These are phyloP conservation scores for Fusarium sororula DNA, from an alignment of 2,329 filamentous ascomycete genomes.

Conservation along the genomic window DNA sequence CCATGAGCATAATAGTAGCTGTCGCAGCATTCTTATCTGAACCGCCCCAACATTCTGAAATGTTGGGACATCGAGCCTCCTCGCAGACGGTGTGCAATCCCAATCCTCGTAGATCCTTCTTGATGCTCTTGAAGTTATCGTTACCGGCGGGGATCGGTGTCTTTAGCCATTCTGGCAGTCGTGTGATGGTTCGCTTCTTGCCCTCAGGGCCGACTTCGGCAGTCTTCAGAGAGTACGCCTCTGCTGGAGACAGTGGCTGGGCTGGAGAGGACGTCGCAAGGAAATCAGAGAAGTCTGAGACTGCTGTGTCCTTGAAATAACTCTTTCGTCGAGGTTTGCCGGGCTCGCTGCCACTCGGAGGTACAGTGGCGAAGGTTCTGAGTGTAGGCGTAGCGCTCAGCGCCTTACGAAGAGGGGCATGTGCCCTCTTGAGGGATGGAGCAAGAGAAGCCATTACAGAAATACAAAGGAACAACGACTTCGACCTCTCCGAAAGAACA, in stretches of 20 bases:
- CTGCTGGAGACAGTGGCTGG: conserved; percentile 57
- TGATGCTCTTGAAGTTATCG: conserved; percentile 91
- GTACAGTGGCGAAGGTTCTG: conserved; percentile 59
- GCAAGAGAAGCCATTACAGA: conserved; percentile 52
- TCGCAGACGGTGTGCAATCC: conserved; percentile 96
- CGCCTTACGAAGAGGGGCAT: conserved; percentile 54
- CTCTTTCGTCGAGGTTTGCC: conserved; percentile 50
- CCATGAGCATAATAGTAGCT: conserved; percentile 99
- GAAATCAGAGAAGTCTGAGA: conserved; percentile 69
- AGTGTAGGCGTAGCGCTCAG: conserved; percentile 46
- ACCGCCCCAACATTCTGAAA: conserved; percentile 97
- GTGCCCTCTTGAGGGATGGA: conserved; percentile 54
- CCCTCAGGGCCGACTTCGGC: conserved; percentile 71
- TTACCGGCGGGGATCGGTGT: conserved; percentile 88
- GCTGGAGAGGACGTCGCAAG: conserved; percentile 54
- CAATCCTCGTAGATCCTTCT: conserved; percentile 88
- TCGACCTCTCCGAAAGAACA: neutral
- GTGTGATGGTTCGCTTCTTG: conserved; percentile 71
- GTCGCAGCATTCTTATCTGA: conserved; percentile 88
- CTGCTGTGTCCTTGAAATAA: conserved; percentile 68
- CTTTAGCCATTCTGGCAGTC: conserved; percentile 94
- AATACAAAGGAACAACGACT: neutral
- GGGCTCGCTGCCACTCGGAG: conserved; percentile 45
- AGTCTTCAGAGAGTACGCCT: conserved; percentile 69
- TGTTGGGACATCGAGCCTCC: conserved; percentile 96